Evolutionary conservation across 1,139 yeast species (phyloP), one percentile per base, ranked within the genome.

Genomic region (Arxiozyma bovina): DNA sequence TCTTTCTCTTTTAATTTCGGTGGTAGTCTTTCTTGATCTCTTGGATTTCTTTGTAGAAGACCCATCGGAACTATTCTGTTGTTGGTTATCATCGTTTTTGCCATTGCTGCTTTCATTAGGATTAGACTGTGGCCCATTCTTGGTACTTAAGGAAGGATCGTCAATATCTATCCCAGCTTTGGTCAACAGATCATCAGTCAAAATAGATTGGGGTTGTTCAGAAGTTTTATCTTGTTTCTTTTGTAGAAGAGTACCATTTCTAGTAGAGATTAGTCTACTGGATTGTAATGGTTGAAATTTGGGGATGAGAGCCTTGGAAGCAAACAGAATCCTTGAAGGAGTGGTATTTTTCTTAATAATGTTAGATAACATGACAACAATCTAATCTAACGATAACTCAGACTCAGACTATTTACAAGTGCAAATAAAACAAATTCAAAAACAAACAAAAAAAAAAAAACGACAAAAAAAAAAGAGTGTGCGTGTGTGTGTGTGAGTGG

Each of bases 91-190:
- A 45, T 55, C 58, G 6, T 45, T 38, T 18, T 30, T 3, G 40
- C 61, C 60, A 25, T 70, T 68, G 27, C 64, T 69, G 48, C 67
- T 62, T 55, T 53, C 53, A 47, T 50, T 54, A 25, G 38, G 46
- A 34, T 4, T 34, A 34, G 40, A 34, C 12, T 34, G 40, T 45
- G 41, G n/a, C 11, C 21, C 41, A 21, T 45, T 45, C 34, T 44
- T 44, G 23, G 48, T 45, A 30, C 48, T 57, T n/a, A 58, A 50
- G 1, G 60, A 50, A 21, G 55, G 55, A 42, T 60, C 71, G 42
- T 75, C 78, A n/a, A 75, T 67, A 54, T 81, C 95, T 58, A 90
- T 82, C 47, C 96, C 96, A 11, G 96, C 96, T 65, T 83, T 82
- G 38, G 86, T 85, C 59, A 90, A 77, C 64, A 90, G 65, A 65